Percentiles rank a stretch among this genome's conserved stretches.
These are phyloP conservation scores for Talaromyces borbonicus DNA, from an alignment of 495 filamentous ascomycete species.

Conservation along the genomic window DNA sequence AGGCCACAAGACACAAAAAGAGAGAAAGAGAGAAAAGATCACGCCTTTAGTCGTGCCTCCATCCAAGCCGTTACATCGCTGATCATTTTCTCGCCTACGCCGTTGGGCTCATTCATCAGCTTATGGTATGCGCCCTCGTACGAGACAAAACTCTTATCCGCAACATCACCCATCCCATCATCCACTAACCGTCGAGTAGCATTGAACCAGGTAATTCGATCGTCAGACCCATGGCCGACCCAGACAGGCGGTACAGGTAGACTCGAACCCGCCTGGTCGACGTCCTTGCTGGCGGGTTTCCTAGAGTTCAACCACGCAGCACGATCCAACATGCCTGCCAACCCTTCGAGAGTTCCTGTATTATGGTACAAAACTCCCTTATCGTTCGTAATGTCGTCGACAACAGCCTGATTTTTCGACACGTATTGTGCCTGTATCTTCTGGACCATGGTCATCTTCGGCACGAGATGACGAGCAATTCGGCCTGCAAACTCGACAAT, in stretches of 20 bases:
- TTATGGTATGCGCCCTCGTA: slow-evolving; percentile 73
- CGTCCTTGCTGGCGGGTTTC: background rate
- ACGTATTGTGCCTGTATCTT: slow-evolving; percentile 48
- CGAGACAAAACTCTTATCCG: slow-evolving; percentile 56
- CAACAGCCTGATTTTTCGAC: slow-evolving; percentile 51
- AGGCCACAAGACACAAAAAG: background rate
- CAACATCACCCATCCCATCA: slow-evolving; percentile 33
- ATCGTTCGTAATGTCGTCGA: slow-evolving; percentile 47
- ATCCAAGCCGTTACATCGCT: slow-evolving; percentile 71
- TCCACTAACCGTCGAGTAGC: slow-evolving; percentile 52
- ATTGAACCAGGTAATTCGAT: slow-evolving; percentile 53
- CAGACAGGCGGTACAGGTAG: slow-evolving; percentile 13
- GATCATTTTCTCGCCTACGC: slow-evolving; percentile 51
- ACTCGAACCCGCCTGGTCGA: no score
- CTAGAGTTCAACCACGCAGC: slow-evolving; percentile 19
- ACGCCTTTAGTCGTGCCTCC: background rate
- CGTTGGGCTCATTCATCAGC: slow-evolving; percentile 60
- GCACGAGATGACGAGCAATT: slow-evolving; percentile 54
- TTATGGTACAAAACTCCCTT: slow-evolving; percentile 51
- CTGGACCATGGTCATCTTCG: slow-evolving; percentile 47
- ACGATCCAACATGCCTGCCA: slow-evolving; percentile 67
- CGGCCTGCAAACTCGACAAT: slow-evolving; percentile 50
- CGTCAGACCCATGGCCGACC: slow-evolving; percentile 33
- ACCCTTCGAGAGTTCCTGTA: slow-evolving; percentile 67
- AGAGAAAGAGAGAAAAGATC: background rate